Percentiles rank a stretch among this genome's conserved stretches.
Conservation (phyloP, 1,139 yeast genomes). For the Tardiomyces blankii region DNA sequence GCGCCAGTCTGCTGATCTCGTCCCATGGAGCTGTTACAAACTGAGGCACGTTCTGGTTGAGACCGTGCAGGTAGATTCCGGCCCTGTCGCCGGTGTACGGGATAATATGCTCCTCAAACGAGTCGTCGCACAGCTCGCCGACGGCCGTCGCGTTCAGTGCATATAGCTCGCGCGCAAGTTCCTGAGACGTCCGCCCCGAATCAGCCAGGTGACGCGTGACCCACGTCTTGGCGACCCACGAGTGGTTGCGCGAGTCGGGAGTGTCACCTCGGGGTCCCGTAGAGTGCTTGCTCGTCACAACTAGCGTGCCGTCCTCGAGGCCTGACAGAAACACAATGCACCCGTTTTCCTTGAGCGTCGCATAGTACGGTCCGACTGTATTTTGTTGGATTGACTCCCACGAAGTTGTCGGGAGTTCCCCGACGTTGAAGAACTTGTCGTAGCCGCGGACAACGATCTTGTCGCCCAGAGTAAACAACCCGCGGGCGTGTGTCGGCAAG, state of each 20-base stretch:
- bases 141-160: slow-evolving; percentile 64
- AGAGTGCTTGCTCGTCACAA: slow-evolving; percentile 77
- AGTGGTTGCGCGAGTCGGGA: slow-evolving; percentile 44
- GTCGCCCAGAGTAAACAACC: slow-evolving; percentile 54
- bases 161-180: slow-evolving; percentile 48
- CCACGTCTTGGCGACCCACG: slow-evolving; percentile 56
- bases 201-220: slow-evolving; percentile 41
- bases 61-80: slow-evolving; percentile 84
- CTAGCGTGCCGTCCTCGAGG: slow-evolving; percentile 59
- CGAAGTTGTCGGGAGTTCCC: slow-evolving; percentile 47
- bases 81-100: slow-evolving; percentile 56
- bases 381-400: slow-evolving; percentile 34
- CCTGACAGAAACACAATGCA: slow-evolving; percentile 83
- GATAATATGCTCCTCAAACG: slow-evolving; percentile 87
- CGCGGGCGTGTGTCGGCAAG: slow-evolving; percentile 73
- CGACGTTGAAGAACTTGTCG: slow-evolving; percentile 83
- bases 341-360: slow-evolving; percentile 86
- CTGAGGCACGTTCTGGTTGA: slow-evolving; percentile 54
- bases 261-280: slow-evolving; percentile 54
- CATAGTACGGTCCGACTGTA: slow-evolving; percentile 67
- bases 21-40: slow-evolving; percentile 59
- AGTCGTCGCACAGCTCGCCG: slow-evolving; percentile 87
- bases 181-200: slow-evolving; percentile 30
- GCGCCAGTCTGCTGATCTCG: slow-evolving; percentile 49
- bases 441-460: slow-evolving; percentile 74